Conservation (phyloP, 805 yeast genomes). For the Metschnikowia baotianmanensis region DNA sequence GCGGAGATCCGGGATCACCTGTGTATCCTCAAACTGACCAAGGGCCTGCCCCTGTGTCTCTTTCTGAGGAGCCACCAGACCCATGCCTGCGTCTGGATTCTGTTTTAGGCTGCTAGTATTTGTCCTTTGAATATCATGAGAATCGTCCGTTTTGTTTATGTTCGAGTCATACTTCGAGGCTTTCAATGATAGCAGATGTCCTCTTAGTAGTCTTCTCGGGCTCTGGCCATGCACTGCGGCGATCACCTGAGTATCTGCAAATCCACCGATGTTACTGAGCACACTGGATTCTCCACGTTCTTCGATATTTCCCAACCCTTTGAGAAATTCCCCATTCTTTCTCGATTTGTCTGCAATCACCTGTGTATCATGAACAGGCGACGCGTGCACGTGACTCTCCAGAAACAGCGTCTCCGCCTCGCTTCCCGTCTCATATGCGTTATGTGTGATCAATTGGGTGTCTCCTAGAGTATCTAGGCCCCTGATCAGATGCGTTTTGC, state of each 20-base stretch:
- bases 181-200: too few relatives aligned
- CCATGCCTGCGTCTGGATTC: too few relatives aligned
- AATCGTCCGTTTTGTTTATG: too few relatives aligned
- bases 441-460: slow-evolving; percentile 7
- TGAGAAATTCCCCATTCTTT: neutral
- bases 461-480: slow-evolving; percentile 11
- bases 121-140: too few relatives aligned
- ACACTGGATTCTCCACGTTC: neutral
- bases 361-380: slow-evolving; percentile 3
- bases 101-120: too few relatives aligned
- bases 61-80: too few relatives aligned
- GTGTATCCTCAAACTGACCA: slow-evolving; percentile 18
- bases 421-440: neutral
- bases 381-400: neutral
- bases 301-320: neutral
- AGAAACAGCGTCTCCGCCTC: slow-evolving; percentile 5
- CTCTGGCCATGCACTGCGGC: neutral
- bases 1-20: slow-evolving; percentile 10
- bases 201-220: neutral
- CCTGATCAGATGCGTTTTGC: slow-evolving; percentile 1
- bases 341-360: neutral
- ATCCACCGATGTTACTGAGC: neutral
- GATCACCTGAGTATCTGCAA: slow-evolving; percentile 1
- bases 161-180: too few relatives aligned
- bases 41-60: too few relatives aligned